Percentiles rank a stretch among this genome's conserved stretches.
phyloP scores from a whole-genome alignment of 192 early-diverging fungal genomes.

The Backusella sp. region DNA sequence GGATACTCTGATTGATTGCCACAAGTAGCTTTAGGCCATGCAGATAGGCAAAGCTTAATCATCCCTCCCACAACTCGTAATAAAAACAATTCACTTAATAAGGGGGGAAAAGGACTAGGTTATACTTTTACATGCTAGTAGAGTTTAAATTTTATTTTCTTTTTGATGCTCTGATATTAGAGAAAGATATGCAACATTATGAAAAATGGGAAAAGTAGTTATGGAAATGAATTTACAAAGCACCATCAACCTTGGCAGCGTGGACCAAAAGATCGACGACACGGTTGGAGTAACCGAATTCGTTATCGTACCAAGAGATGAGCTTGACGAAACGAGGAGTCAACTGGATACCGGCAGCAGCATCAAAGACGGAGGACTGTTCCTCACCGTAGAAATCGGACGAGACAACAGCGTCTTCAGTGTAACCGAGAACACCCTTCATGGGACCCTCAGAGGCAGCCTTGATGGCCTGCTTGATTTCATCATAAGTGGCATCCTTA shows the following conservation, averaged over 20 bases:
- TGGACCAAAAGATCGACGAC: slow-evolving; percentile 85
- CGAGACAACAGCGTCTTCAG: slow-evolving; percentile 95
- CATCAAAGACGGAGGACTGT: slow-evolving; percentile 88
- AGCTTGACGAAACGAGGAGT: slow-evolving; percentile 97
- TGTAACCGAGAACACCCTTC: slow-evolving; percentile 93
- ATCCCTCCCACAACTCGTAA: no score
- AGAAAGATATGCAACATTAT: background rate
- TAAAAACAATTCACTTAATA: no score
- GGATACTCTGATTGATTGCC: no score
- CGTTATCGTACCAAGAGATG: slow-evolving; percentile 91
- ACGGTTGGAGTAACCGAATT: slow-evolving; percentile 91
- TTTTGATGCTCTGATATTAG: no score
- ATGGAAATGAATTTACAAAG: slow-evolving; percentile 13
- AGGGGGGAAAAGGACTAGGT: no score
- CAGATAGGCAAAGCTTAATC: no score
- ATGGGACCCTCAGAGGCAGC: slow-evolving; percentile 71
- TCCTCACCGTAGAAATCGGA: slow-evolving; percentile 92
- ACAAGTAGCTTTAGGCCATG: no score
- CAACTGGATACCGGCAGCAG: slow-evolving; percentile 93
- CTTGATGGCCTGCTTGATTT: slow-evolving; percentile 90
- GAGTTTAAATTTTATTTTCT: background rate
- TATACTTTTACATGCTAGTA: no score
- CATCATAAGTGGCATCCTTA: slow-evolving; percentile 88
- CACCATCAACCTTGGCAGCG: slow-evolving; percentile 53
- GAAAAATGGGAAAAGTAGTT: background rate